Percentiles rank a stretch among this genome's conserved stretches.
Conservation (phyloP, 495 filamentous ascomycete species). For the Elasticomyces elasticus region DNA sequence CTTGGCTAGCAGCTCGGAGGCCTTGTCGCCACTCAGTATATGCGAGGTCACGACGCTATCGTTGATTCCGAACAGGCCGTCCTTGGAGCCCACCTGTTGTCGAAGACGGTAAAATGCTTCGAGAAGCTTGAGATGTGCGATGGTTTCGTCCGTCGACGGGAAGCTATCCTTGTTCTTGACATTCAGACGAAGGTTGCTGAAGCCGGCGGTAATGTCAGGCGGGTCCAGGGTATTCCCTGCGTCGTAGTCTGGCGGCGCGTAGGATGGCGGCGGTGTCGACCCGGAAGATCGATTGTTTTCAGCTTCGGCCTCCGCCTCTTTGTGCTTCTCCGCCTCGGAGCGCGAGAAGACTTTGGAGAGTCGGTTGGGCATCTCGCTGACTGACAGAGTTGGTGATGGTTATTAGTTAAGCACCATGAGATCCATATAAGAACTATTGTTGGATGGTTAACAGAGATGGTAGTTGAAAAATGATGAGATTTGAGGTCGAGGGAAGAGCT, state of each 20-base stretch:
- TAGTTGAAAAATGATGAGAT: not conserved
- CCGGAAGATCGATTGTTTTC: constrained; percentile 2
- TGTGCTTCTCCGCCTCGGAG: constrained; percentile 49
- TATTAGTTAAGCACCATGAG: too few relatives aligned
- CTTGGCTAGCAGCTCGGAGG: constrained; percentile 34
- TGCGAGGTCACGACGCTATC: constrained; percentile 5
- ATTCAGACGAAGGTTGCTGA: constrained; percentile 11
- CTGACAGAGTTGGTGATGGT: too few relatives aligned
- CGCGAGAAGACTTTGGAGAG: constrained; percentile 12
- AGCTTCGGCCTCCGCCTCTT: constrained; percentile 54
- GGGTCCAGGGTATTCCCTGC: constrained; percentile 6
- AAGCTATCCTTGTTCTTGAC: not conserved
- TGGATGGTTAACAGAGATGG: not conserved
- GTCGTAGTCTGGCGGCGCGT: constrained; percentile 8
- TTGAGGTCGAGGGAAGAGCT: too few relatives aligned
- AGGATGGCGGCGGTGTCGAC: constrained; percentile 3
- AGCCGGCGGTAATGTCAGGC: constrained; percentile 14
- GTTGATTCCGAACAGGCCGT: constrained; percentile 55
- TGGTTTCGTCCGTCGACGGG: constrained; percentile 40
- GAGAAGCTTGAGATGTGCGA: constrained; percentile 70
- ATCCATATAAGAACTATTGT: too few relatives aligned
- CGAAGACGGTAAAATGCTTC: constrained; percentile 58
- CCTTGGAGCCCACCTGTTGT: constrained; percentile 51
- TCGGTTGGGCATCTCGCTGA: not conserved
- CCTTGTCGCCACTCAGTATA: constrained; percentile 14